Evolutionary conservation across 495 filamentous ascomycete species (phyloP).

Genomic region (Xylaria scruposa): DNA sequence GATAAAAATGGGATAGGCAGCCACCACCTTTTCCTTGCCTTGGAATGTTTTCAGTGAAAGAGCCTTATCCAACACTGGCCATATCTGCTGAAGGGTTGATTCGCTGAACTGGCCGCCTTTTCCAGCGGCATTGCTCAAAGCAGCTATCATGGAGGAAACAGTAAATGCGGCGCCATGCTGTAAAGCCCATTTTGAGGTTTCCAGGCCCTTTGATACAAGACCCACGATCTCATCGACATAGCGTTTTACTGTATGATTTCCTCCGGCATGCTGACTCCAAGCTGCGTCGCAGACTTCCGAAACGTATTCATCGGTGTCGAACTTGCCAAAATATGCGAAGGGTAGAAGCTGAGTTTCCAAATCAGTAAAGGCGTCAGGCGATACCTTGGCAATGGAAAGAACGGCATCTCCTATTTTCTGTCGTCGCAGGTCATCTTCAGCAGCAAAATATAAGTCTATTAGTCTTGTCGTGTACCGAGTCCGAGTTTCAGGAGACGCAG

Average conservation of each 20-base stretch:
- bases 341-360: slow-evolving; percentile 78
- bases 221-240: slow-evolving; percentile 83
- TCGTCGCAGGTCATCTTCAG: slow-evolving; percentile 76
- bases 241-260: slow-evolving; percentile 77
- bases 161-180: slow-evolving; percentile 87
- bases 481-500: slow-evolving; percentile 73
- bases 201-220: slow-evolving; percentile 69
- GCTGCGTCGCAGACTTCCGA: slow-evolving; percentile 76
- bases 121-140: slow-evolving; percentile 54
- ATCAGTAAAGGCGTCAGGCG: slow-evolving; percentile 84
- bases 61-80: slow-evolving; percentile 82
- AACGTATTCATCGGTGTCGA: slow-evolving; percentile 81
- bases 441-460: slow-evolving; percentile 75
- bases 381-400: slow-evolving; percentile 80
- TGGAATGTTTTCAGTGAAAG: slow-evolving; percentile 89
- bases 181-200: slow-evolving; percentile 83
- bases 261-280: slow-evolving; percentile 90
- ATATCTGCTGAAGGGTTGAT: slow-evolving; percentile 67
- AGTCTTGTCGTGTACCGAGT: slow-evolving; percentile 70
- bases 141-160: slow-evolving; percentile 73
- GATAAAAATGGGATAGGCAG: slow-evolving; percentile 80
- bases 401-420: slow-evolving; percentile 80
- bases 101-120: slow-evolving; percentile 58
- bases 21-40: slow-evolving; percentile 89
- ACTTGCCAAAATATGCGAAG: slow-evolving; percentile 85